phyloP scores from a whole-genome alignment of 768 basidiomycete genomes.

The Cystofilobasidium capitatum region DNA sequence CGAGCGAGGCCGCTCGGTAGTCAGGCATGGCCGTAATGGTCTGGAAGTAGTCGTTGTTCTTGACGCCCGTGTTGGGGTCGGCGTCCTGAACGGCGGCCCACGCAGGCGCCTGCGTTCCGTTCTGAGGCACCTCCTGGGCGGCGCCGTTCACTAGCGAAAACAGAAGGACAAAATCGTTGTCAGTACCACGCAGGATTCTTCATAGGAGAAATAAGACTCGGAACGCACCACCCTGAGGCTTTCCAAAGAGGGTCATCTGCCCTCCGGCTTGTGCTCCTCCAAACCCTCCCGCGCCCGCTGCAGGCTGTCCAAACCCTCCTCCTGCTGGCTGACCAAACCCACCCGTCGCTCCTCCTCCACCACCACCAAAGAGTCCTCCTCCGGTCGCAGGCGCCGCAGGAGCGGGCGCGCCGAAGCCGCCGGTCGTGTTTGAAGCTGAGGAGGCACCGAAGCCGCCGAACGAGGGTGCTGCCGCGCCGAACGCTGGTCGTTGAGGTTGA shows the following conservation, averaged over 20 bases:
- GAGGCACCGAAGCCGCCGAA: background rate
- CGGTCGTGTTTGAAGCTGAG: slow-evolving; percentile 3
- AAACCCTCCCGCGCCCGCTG: background rate
- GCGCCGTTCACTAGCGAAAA: slow-evolving; percentile 3
- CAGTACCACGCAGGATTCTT: background rate
- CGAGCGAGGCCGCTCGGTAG: slow-evolving; percentile 18
- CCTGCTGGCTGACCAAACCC: slow-evolving; percentile 14
- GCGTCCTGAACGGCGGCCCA: slow-evolving; percentile 16
- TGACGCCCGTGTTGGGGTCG: slow-evolving; percentile 18
- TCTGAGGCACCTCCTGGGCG: slow-evolving; percentile 14
- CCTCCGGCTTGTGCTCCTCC: slow-evolving; percentile 1
- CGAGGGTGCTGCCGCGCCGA: slow-evolving; percentile 10
- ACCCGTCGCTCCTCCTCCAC: slow-evolving; percentile 2
- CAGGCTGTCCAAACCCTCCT: too few species aligned
- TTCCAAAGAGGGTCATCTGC: background rate
- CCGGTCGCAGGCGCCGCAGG: background rate
- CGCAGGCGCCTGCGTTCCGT: slow-evolving; percentile 16
- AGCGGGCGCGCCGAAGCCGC: slow-evolving; percentile 19
- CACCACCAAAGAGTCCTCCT: slow-evolving; percentile 18
- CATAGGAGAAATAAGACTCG: background rate
- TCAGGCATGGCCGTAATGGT: slow-evolving; percentile 27
- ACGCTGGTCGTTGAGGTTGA: slow-evolving; percentile 14
- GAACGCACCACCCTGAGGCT: background rate
- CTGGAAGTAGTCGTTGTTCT: slow-evolving; percentile 22
- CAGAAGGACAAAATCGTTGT: background rate